Base-by-base conservation (phyloP, 768 basidiomycete genomes). In the Serendipita sp. region DNA sequence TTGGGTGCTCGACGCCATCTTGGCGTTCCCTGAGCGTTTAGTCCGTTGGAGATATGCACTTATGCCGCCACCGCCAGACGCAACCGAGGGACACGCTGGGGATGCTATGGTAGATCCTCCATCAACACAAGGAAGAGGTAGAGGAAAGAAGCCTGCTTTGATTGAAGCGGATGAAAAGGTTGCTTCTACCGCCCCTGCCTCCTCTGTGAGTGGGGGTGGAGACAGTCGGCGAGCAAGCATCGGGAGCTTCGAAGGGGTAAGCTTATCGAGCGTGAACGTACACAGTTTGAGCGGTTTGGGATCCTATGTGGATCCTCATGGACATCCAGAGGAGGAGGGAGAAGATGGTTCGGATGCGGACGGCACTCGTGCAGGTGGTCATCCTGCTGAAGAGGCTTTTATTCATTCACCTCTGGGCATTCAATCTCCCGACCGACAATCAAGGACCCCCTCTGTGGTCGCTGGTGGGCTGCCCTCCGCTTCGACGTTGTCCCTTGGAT, bases 21-120 rank as follows among this genome's bases (percentile, higher is more conserved):
- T 91, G 66, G 81, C 75, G 69, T 75, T 90, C 36, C 89, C 89
- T 2, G 80, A 85, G 67, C 68, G 82, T 70, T 75, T 91, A 62
- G 78, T 86, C 47, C 79, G 79, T 46, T 68, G 85, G 63, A 81
- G 86, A 44, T 85, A 85, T 71, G 75, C 80, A 41, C 76, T 90
- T 65, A 70, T 85, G 28, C 80, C 83, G 2, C 68, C 75, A 3
- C 78, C 81, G 46, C 79, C 83, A 13, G 78, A 60, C 2, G 10
- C 18, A 4, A 4, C 3, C 10, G 23, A 23, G n/a, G 30, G 30
- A 23, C 23, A 23, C 32, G 23, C 16, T n/a, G 10, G 35, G 2
- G 56, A 60, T n/a, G 2, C 35, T 1, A n/a, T n/a, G 35, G 18
- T 16, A 7, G 32, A 7, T 52, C 48, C 48, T 7, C 10, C 48